A percentile compares a stretch with the other conserved stretches of the same genome.
These are phyloP conservation scores for Hypoxylon sp. DNA, from an alignment of 2,329 filamentous ascomycete genomes.

Conservation along the genomic window DNA sequence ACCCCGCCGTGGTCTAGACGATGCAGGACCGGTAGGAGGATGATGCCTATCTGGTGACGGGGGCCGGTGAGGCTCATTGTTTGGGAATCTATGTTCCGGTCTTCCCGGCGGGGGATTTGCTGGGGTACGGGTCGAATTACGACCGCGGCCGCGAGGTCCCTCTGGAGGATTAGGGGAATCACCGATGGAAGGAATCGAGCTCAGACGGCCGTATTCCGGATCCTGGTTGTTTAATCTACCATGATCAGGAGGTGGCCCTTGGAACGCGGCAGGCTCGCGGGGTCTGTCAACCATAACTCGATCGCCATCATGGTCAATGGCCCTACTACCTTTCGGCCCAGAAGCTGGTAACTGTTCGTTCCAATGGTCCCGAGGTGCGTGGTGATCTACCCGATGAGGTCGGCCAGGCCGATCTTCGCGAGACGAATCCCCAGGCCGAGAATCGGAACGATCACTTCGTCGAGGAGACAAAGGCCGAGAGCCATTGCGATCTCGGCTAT, in stretches of 20 bases:
- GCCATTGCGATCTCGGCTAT: conserved; percentile 60
- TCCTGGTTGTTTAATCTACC: conserved; percentile 69
- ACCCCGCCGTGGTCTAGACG: conserved; percentile 63
- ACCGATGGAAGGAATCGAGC: conserved; percentile 63
- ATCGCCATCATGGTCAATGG: conserved; percentile 60
- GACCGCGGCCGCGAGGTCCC: conserved; percentile 69
- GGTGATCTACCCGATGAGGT: conserved; percentile 58
- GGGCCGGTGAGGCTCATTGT: conserved; percentile 59
- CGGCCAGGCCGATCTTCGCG: conserved; percentile 66
- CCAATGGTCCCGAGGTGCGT: conserved; percentile 53
- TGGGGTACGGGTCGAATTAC: conserved; percentile 59
- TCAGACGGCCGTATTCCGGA: conserved; percentile 74
- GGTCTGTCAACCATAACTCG: conserved; percentile 59
- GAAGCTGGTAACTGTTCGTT: conserved; percentile 50
- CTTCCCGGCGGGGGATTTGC: conserved; percentile 58
- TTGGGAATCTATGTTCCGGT: conserved; percentile 61
- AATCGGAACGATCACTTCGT: conserved; percentile 58
- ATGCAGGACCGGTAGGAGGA: conserved; percentile 69
- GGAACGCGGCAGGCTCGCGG: conserved; percentile 60
- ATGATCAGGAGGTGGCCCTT: conserved; percentile 61
- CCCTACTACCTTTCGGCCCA: conserved; percentile 48
- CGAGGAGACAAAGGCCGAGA: conserved; percentile 65
- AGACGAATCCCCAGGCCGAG: conserved; percentile 56
- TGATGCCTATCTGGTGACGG: conserved; percentile 65
- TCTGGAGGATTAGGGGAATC: conserved; percentile 64